Evolutionary conservation across 768 basidiomycete genomes (phyloP).

Genomic region (Grammothele lineata): DNA sequence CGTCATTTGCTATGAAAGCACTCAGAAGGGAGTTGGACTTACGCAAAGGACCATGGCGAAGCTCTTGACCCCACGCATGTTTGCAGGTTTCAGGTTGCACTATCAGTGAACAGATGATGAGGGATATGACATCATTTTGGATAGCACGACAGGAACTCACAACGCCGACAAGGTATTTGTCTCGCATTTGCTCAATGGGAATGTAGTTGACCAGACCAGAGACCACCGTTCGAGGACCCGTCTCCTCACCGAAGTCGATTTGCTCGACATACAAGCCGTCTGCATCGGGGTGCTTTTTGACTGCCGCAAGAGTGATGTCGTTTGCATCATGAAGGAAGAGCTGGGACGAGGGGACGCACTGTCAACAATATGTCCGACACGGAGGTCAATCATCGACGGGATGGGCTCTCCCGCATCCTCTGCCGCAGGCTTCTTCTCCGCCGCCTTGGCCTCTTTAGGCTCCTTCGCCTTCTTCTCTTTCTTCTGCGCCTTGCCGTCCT

Average conservation of each 20-base stretch:
- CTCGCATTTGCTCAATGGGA: slow-evolving; percentile 89
- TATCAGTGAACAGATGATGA: too few relatives aligned
- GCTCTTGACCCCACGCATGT: slow-evolving; percentile 97
- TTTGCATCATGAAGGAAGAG: too few relatives aligned
- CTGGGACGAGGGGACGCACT: too few relatives aligned
- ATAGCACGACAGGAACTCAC: slow-evolving; percentile 39
- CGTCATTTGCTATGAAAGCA: not conserved
- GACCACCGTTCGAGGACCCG: slow-evolving; percentile 92
- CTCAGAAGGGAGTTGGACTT: slow-evolving; percentile 22
- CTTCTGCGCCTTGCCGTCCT: slow-evolving; percentile 38
- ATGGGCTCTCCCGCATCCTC: slow-evolving; percentile 78
- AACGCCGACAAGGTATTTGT: slow-evolving; percentile 78
- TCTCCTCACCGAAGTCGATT: slow-evolving; percentile 95
- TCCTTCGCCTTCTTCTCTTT: slow-evolving; percentile 24
- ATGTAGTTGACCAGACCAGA: slow-evolving; percentile 97
- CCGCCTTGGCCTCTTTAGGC: slow-evolving; percentile 18
- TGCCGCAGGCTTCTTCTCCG: slow-evolving; percentile 29
- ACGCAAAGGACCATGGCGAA: slow-evolving; percentile 97
- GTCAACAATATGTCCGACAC: slow-evolving; percentile 90
- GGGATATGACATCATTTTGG: slow-evolving; percentile 1
- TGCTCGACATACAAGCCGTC: slow-evolving; percentile 98
- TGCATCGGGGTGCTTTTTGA: slow-evolving; percentile 95
- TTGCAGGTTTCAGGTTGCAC: slow-evolving; percentile 95
- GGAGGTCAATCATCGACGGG: slow-evolving; percentile 96
- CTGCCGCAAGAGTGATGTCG: too few relatives aligned